These are phyloP conservation scores for Daldinia decipiens DNA, from an alignment of 495 filamentous ascomycete genomes.

Conservation along the genomic window DNA sequence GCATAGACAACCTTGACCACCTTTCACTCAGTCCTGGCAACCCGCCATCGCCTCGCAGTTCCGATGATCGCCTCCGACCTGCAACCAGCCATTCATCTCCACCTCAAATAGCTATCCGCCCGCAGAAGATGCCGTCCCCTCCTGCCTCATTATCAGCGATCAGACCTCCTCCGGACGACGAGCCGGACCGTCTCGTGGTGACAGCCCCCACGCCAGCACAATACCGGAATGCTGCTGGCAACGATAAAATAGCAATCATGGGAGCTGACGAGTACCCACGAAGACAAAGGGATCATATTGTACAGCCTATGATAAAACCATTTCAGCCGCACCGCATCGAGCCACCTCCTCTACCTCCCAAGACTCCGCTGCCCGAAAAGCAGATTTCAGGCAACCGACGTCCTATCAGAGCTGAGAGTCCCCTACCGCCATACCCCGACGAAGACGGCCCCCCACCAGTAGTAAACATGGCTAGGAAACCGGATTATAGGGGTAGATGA, in stretches of 20 bases:
- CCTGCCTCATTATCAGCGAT: constrained; percentile 36
- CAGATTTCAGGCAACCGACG: constrained; percentile 35
- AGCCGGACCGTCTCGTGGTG: constrained; percentile 59
- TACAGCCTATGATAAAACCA: constrained; percentile 55
- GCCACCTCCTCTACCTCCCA: constrained; percentile 85
- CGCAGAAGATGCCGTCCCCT: constrained; percentile 49
- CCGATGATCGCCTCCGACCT: constrained; percentile 51
- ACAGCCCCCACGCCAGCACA: constrained; percentile 64
- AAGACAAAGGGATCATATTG: constrained; percentile 45
- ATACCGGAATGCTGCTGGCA: constrained; percentile 57
- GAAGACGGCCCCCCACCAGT: constrained; percentile 85
- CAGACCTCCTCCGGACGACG: constrained; percentile 51
- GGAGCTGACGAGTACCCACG: constrained; percentile 67
- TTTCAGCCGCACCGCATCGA: constrained; percentile 59
- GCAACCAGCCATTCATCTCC: constrained; percentile 46
- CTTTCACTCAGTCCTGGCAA: constrained; percentile 47
- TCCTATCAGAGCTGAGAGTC: constrained; percentile 39
- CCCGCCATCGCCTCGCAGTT: constrained; percentile 56
- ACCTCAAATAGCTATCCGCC: constrained; percentile 47
- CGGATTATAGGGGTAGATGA: constrained; percentile 72
- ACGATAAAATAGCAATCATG: constrained; percentile 71
- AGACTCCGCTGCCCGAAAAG: constrained; percentile 76
- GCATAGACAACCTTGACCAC: constrained; percentile 55
- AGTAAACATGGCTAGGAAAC: constrained; percentile 87
- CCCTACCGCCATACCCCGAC: constrained; percentile 77